A percentile compares a stretch with the other conserved stretches of the same genome.
phyloP scores from a whole-genome alignment of 2,329 filamentous ascomycete genomes.

The Phaeoacremonium minimum region DNA sequence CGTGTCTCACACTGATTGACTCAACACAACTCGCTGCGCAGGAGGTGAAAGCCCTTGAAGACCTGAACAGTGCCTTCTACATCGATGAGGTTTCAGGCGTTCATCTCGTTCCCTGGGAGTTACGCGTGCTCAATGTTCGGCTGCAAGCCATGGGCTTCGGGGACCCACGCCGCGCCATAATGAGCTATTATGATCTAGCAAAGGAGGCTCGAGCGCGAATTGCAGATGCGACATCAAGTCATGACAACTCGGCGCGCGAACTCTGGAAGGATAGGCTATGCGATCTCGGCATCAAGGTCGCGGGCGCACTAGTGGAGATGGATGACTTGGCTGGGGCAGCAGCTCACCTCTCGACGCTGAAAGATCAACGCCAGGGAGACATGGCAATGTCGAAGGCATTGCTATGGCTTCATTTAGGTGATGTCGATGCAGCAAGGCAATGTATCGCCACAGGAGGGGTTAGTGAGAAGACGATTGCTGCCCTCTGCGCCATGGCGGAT shows the following conservation, averaged over 20 bases:
- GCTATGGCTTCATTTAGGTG: conserved; percentile 74
- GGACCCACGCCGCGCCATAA: conserved; percentile 78
- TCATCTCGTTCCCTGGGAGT: conserved; percentile 80
- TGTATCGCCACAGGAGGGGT: conserved; percentile 39
- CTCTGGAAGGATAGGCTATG: conserved; percentile 69
- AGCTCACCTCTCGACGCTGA: conserved; percentile 63
- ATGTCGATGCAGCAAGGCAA: conserved; percentile 61
- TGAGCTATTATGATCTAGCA: conserved; percentile 86
- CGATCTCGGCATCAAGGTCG: conserved; percentile 69
- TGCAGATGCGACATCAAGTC: conserved; percentile 34
- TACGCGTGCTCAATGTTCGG: conserved; percentile 77
- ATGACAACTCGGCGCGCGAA: conserved; percentile 50
- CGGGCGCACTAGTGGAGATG: conserved; percentile 73
- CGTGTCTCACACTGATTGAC: conserved; percentile 76
- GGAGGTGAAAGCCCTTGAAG: conserved; percentile 60
- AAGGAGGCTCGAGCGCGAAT: conserved; percentile 67
- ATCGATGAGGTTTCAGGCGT: conserved; percentile 45
- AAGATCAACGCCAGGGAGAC: conserved; percentile 29
- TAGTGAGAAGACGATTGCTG: conserved; percentile 49
- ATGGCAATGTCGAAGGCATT: conserved; percentile 53
- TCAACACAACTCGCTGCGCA: conserved; percentile 65
- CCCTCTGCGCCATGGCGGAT: conserved; percentile 75
- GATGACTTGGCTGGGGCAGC: conserved; percentile 79
- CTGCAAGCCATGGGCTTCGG: conserved; percentile 83
- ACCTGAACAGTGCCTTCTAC: conserved; percentile 56